Evolutionary conservation across 257 asterid genomes (phyloP), one percentile per base, ranked within the genome.

Genomic region (Solanum rostratum): DNA sequence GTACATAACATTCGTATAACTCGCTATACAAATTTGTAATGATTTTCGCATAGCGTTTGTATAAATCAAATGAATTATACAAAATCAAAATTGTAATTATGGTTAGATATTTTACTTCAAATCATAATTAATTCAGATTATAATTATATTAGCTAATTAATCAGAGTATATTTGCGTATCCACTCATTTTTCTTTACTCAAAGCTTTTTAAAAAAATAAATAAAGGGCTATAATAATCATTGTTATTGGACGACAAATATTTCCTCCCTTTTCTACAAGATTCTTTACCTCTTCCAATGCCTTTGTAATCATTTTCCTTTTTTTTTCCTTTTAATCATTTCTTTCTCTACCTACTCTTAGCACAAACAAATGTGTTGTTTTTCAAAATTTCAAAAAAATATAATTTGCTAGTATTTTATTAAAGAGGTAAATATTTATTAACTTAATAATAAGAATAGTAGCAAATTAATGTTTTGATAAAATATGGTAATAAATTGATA

Each of bases 181-280:
- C 79, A 88, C 80, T 87, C 76, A 83, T 54, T 83, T n/a, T 24
- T 24, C 57, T 8, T 74, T 46, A 16, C 7, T 45, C 11, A 76
- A 49, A 49, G 11, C 3, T 50, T 43, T 71, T n/a, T 4, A 37
- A 15, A 27, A n/a, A 27, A 29, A 12, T 1, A 46, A 24, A 24
- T 86, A 82, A 70, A 84, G 88, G 81, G 85, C 45, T 62, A 82
- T 27, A 90, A 93, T 93, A 90, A 93, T 93, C 81, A 92, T 87
- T 89, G 90, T 86, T 80, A 86, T 81, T 70, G 92, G 92, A 83
- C 88, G 86, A 79, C 87, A 78, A 81, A 24, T 83, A 63, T 82
- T 82, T 70, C 87, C 57, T 65, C 13, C 46, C 74, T 62, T 90
- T 89, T 85, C 76, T 82, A 53, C 83, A 50, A 86, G 91, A 91